Percentiles rank a stretch among this genome's conserved stretches.
phyloP scores from a whole-genome alignment of 2,329 filamentous ascomycete species.

The Drechslerella coelobrocha region DNA sequence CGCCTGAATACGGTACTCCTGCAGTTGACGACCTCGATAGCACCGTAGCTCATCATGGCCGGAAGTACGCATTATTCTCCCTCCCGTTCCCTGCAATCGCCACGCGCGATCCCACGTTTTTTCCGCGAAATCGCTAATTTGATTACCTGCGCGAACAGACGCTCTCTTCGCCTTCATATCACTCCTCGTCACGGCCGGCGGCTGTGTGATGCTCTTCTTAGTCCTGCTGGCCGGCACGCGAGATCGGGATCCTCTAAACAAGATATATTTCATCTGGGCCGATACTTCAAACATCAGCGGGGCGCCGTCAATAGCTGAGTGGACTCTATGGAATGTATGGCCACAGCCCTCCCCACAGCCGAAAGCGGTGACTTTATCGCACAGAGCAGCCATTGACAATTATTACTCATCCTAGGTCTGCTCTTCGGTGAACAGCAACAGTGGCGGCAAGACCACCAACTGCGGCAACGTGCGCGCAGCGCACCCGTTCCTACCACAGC shows the following conservation, averaged over 20 bases:
- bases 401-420: slow-evolving; percentile 53
- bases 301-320: slow-evolving; percentile 73
- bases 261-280: slow-evolving; percentile 85
- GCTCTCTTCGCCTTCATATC: slow-evolving; percentile 58
- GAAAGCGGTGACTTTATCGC: slow-evolving; percentile 71
- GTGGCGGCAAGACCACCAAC: slow-evolving; percentile 48
- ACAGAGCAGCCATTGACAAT: slow-evolving; percentile 63
- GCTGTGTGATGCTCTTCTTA: slow-evolving; percentile 70
- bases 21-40: slow-evolving; percentile 7
- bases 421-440: slow-evolving; percentile 21
- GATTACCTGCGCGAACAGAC: slow-evolving; percentile 7
- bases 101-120: slow-evolving; percentile 33
- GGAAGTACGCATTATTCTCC: slow-evolving; percentile 35
- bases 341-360: slow-evolving; percentile 73
- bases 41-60: slow-evolving; percentile 32
- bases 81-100: slow-evolving; percentile 3
- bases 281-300: slow-evolving; percentile 75
- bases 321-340: slow-evolving; percentile 91
- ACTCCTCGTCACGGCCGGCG: slow-evolving; percentile 68
- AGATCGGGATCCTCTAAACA: slow-evolving; percentile 66
- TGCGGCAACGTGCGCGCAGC: slow-evolving; percentile 50
- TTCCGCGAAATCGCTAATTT: slow-evolving; percentile 24
- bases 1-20: slow-evolving; percentile 3
- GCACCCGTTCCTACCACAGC: slow-evolving; percentile 57
- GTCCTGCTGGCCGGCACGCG: slow-evolving; percentile 69